Conservation (phyloP, 805 yeast genomes). For the Saccharomyces jurei region DNA sequence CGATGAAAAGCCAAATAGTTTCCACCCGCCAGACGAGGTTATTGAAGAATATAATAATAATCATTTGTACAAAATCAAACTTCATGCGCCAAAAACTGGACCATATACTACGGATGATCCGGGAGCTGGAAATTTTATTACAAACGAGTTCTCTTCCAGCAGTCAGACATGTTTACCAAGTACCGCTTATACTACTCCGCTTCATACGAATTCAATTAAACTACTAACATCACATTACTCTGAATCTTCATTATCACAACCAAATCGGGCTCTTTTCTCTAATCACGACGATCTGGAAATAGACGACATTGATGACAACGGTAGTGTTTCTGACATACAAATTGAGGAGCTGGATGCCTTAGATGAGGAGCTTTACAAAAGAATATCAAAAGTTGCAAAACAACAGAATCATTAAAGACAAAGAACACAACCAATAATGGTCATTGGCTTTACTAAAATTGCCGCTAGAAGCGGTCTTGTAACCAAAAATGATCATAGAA, state of each 20-base stretch:
- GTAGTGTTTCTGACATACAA: slow-evolving; percentile 21
- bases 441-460: neutral
- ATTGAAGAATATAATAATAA: slow-evolving; percentile 18
- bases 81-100: neutral
- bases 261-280: neutral
- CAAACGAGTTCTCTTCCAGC: neutral
- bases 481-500: neutral
- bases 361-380: slow-evolving; percentile 26
- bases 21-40: slow-evolving; percentile 1
- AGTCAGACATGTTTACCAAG: neutral
- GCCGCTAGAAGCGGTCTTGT: neutral
- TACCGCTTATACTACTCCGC: neutral
- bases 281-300: slow-evolving; percentile 7
- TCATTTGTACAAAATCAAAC: slow-evolving; percentile 11
- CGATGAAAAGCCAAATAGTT: slow-evolving; percentile 3
- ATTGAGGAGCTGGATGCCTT: slow-evolving; percentile 26
- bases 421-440: neutral
- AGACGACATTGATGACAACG: slow-evolving; percentile 19
- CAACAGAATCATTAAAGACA: neutral
- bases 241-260: neutral
- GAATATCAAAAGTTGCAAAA: slow-evolving; percentile 12
- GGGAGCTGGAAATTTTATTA: neutral
- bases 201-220: neutral
- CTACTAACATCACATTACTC: neutral
- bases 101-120: neutral